Base-by-base conservation (phyloP, 805 yeast species). In the Lipomyces mesembrius region DNA sequence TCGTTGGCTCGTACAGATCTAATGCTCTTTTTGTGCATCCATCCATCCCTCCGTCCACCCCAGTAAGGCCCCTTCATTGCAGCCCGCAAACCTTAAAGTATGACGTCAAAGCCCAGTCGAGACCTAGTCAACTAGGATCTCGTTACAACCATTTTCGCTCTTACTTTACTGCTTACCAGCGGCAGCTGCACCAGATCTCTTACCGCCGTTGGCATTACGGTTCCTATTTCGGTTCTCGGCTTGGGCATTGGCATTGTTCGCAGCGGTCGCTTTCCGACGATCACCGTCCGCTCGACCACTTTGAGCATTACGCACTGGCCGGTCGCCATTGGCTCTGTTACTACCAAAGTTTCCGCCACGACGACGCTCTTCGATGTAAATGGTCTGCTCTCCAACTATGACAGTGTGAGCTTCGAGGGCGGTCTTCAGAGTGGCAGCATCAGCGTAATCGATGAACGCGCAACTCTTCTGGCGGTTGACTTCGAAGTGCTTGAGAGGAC, bases 391-490 rank as follows among this genome's bases (percentile, higher is more conserved):
- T 46, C 78, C 79, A 57, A 76, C 76, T 54, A 70, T 57, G 39
- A 78, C 64, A 34, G 70, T 73, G 39, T 76, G 76, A n/a, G 72
- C 73, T 51, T 68, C 73, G 55, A 77, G 67, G 6, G 80, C 80
- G 37, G 71, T 70, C 61, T 72, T 71, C 52, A 77, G 67, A 54
- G 76, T 65, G 20, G 63, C 66, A 7, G 74, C 77, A 62, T 76
- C 78, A 35, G 72, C 63, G 66, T 76, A 79, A 67, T 79, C 82
- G 8, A 78, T 80, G 70, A 77, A 79, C 12, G 78, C 80, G 59
- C 81, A 77, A 61, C 72, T 71, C 62, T 73, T 74, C 39, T 61
- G 62, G 59, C 75, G 69, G 57, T 75, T 75, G 51, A 78, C 73
- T 60, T 79, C 79, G 68, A 77, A 73, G 61, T 78, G 79, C 37